Evolutionary conservation across 1,284 basidiomycete genomes (phyloP).

Genomic region (Ceratobasidium sp.): DNA sequence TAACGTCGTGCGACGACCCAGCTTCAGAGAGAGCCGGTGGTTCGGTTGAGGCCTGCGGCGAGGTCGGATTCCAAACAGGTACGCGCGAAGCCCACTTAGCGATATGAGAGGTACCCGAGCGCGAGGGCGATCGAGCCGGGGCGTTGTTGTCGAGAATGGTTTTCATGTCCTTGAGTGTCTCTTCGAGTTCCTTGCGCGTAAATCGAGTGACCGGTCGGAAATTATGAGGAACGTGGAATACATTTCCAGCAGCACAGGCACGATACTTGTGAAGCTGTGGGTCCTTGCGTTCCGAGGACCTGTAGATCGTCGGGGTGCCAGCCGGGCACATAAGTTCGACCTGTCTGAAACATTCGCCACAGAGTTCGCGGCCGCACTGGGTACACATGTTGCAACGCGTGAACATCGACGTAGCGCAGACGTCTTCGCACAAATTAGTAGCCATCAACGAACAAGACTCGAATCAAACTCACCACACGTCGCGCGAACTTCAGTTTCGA

Average conservation of each 20-base stretch:
- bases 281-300: conserved; percentile 59
- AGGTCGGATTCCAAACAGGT: neutral
- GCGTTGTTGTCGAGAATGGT: conserved; percentile 61
- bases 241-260: conserved; percentile 70
- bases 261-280: conserved; percentile 64
- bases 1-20: conserved; percentile 46
- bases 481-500: conserved; percentile 83
- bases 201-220: conserved; percentile 88
- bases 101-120: conserved; percentile 9
- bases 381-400: conserved; percentile 91
- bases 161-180: conserved; percentile 78
- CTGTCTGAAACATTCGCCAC: conserved; percentile 83
- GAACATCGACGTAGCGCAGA: conserved; percentile 93
- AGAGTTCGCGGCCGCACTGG: conserved; percentile 91
- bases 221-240: conserved; percentile 68
- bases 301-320: conserved; percentile 64
- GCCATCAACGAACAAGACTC: conserved; percentile 74
- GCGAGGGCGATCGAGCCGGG: conserved; percentile 49
- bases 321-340: conserved; percentile 72
- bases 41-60: conserved; percentile 33
- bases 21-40: conserved; percentile 36
- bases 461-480: conserved; percentile 89
- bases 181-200: conserved; percentile 72
- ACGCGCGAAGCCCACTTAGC: conserved; percentile 9
- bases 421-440: conserved; percentile 68